Conservation (phyloP, 305 asterid species). For the Rubia balearica region DNA sequence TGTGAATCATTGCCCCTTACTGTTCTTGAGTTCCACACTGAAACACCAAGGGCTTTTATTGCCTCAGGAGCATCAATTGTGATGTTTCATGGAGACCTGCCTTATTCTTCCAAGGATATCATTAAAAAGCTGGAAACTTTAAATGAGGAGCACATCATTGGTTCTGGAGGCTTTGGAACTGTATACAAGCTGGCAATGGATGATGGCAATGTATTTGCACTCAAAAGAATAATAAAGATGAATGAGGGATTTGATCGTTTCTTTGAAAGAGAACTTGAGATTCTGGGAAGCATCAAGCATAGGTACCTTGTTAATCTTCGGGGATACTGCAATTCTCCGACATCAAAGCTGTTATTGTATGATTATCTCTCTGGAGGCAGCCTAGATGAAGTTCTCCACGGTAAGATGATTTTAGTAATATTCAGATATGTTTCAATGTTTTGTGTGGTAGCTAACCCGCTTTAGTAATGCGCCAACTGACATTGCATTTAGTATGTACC, state of each 20-base stretch:
- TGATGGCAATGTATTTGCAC: slow-evolving; percentile 88
- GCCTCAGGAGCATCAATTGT: slow-evolving; percentile 91
- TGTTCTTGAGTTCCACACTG: slow-evolving; percentile 15
- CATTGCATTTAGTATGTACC: background rate
- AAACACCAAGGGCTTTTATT: slow-evolving; percentile 13
- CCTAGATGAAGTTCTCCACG: slow-evolving; percentile 94
- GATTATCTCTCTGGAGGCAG: slow-evolving; percentile 93
- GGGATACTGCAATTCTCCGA: slow-evolving; percentile 96
- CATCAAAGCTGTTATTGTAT: slow-evolving; percentile 78
- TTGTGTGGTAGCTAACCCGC: background rate
- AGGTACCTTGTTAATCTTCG: slow-evolving; percentile 86
- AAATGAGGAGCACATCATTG: slow-evolving; percentile 84
- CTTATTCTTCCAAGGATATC: slow-evolving; percentile 89
- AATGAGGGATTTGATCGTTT: slow-evolving; percentile 89
- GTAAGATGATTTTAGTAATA: slow-evolving; percentile 31
- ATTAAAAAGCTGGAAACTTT: slow-evolving; percentile 72
- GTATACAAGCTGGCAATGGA: slow-evolving; percentile 97
- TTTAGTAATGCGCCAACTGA: background rate
- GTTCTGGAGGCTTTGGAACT: slow-evolving; percentile 96
- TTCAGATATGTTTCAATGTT: background rate
- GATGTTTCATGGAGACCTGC: slow-evolving; percentile 93
- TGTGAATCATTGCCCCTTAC: slow-evolving; percentile 10
- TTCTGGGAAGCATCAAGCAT: slow-evolving; percentile 97
- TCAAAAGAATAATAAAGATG: slow-evolving; percentile 81
- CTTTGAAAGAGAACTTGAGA: slow-evolving; percentile 94